Base-by-base conservation (phyloP, 768 basidiomycete species). In the Psilocybe subaeruginosa region DNA sequence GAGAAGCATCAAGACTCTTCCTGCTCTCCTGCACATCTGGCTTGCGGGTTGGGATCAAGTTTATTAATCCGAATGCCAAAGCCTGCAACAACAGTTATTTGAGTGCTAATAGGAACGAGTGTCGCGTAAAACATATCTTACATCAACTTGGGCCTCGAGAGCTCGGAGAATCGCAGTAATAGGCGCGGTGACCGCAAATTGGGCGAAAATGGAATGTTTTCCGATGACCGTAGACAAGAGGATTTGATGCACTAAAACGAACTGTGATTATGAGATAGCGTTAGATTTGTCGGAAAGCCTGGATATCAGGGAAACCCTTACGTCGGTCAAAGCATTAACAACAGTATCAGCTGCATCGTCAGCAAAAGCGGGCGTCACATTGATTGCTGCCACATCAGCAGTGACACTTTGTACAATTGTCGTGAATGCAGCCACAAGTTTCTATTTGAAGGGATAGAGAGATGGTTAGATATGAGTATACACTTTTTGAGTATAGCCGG, bases 221-320 rank as follows among this genome's bases (percentile, higher is more conserved):
- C 61, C 64, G 5, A 65, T 62, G 55, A 65, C 58, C 12, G 61
- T 63, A 9, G 58, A 12, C 35, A 65, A 41, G 12, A 63, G 59
- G 2, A 35, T 16, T 50, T 65, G 61, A 35, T 65, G 61, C 14
- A 62, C 31, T 5, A 2, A 9, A 12, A 65, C 58, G 29, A 62
- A 65, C 64, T 65, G 39, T 39, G 14, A 14, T 35, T 5, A 19
- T 14, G 27, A 12, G 33, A 1, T 8, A 27, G 9, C 23, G 9
- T 39, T 27, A 49, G 37, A 19, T 19, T 19, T 19, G 19, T 19
- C 19, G 14, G n/a, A 33, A 19, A 31, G 17, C 19, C 19, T 19
- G 14, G 16, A 37, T 47, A 16, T 19, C 17, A n/a, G 46, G 8
- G 17, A 11, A 31, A 19, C 19, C 19, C 47, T 35, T 50, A 58